Base-by-base conservation (phyloP, 2,329 filamentous ascomycete species). In the Alternaria ethzedia region DNA sequence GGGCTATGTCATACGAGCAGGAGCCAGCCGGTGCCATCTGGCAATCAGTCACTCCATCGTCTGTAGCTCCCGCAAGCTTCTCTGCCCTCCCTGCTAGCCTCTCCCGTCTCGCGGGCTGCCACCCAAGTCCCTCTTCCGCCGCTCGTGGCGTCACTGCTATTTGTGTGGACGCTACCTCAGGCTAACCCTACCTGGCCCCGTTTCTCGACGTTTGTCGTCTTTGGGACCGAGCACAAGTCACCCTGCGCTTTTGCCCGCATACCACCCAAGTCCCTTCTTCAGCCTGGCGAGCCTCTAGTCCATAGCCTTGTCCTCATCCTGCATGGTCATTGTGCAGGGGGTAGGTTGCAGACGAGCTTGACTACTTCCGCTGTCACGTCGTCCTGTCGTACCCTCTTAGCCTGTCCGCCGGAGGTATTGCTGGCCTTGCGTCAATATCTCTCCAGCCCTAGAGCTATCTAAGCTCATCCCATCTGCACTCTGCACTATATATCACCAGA, bases 1-100 rank as follows among this genome's bases (percentile, higher is more conserved):
- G 75, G 76, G 76, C 78, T 75, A 79, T 79, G 76, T 76, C 76
- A 79, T 76, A 78, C 76, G 76, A 78, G 73, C 72, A 70, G 66
- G 71, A 72, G 70, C 74, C 71, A 74, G 65, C 70, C 64, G 65
- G 64, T 67, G 62, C 69, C 71, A 69, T 75, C 74, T 71, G 71
- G 72, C 69, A 75, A 74, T 72, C 77, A 74, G 66, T 73, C 68
- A 69, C 67, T 75, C 72, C 69, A 65, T 68, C 63, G 58, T 46
- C 61, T 75, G 69, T 77, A 80, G 78, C 77, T 79, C 77, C 77
- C 77, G 78, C 75, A 73, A 72, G 71, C 71, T 75, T 74, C 67
- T 62, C 69, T 67, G 64, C 45, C 66, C 67, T 65, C 75, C 75
- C 73, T 76, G 76, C 78, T 79, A 80, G 77, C 70, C 73, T 68